Evolutionary conservation across 495 filamentous ascomycete genomes (phyloP), one percentile per base, ranked within the genome.

Genomic region (Daldinia decipiens): DNA sequence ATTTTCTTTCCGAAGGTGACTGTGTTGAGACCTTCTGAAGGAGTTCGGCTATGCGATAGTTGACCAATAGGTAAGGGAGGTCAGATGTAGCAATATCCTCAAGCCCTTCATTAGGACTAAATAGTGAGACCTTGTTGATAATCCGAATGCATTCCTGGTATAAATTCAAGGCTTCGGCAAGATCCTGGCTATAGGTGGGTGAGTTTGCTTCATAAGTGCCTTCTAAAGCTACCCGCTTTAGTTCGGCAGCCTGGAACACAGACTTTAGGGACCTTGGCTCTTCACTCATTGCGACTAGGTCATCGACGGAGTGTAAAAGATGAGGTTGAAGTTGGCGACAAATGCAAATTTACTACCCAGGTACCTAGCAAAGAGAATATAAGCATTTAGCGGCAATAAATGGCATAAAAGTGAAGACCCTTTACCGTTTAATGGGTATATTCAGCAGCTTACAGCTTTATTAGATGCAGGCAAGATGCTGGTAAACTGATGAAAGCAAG

Each of bases 21-120:
- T 74, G 84, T 82, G 67, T 89, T 79, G 74, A 89, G 47, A 79
- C 73, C 65, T 76, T 82, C 53, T 78, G 75, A 43, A 75, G 59
- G 50, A 82, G 69, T 66, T 79, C 76, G 39, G 74, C 74, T 59
- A 78, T 62, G 73, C 73, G 77, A 68, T 62, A 75, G 67, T 74
- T 69, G 51, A 77, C 75, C 43, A 83, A 71, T 26, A 85, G 74
- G 68, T 86, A 97, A 86, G 90, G 91, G 47, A 99, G 78, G 79
- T 95, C 89, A n/a, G 84, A 85, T 11, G 94, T 95, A 11, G 91
- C 84, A 31, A 98, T 82, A 82, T 99, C 95, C 61, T 98, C 96
- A 34, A 97, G 79, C 2, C 87, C 85, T 77, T 99, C 95, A 78
- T 99, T 98, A 7, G 90, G 85, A 74, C 93, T 95, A 85, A 98